Evolutionary conservation across 2,329 filamentous ascomycete genomes (phyloP), one percentile per base, ranked within the genome.

Genomic region (Stachybotrys elegans): DNA sequence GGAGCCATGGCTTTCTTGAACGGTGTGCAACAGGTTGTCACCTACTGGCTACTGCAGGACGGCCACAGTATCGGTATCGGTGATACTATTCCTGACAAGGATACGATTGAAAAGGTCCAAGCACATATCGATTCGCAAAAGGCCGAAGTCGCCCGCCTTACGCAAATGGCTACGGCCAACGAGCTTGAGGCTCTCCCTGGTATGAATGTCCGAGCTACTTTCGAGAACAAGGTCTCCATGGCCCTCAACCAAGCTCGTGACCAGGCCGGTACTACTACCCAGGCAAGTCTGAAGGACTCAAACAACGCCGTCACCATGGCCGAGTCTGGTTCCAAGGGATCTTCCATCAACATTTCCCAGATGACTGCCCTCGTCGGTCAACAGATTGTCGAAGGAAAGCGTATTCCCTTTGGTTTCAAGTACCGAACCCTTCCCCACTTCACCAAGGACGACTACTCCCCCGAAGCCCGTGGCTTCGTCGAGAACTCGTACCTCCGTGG

Each of bases 301-400:
- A 98, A 98, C 76, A 96, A 97, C 59, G 92, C 92, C 41, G 89
- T 95, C 43, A 88, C 90, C 60, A 99, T 97, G 88, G 90, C 94
- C 48, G 83, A 84, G 43, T 96, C 93, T 47, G 93, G 93, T 59
- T 98, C 94, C 55, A 99, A 99, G 75, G 93, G 93, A 64, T 97
- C 93, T 3, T 92, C 89, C 12, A 97, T 98, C 75, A 99, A 99
- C 66, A 97, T 99, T 57, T 96, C 94, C 14, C 93, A 99, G 69
- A 98, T 99, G 93, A 94, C 91, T 50, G 93, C 93, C 21, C 80
- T 97, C 51, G 94, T 99, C 48, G 93, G 94, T 53, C 93, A 98
- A 65, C 94, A 98, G 65, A 95, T 94, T 52, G 90, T 98, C 8
- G 93, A 98, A 71, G 94, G 93, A 58, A 95, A 95, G 70, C 93